phyloP scores from a whole-genome alignment of 176 grass and related monocot genomes.

The Olyra latifolia region DNA sequence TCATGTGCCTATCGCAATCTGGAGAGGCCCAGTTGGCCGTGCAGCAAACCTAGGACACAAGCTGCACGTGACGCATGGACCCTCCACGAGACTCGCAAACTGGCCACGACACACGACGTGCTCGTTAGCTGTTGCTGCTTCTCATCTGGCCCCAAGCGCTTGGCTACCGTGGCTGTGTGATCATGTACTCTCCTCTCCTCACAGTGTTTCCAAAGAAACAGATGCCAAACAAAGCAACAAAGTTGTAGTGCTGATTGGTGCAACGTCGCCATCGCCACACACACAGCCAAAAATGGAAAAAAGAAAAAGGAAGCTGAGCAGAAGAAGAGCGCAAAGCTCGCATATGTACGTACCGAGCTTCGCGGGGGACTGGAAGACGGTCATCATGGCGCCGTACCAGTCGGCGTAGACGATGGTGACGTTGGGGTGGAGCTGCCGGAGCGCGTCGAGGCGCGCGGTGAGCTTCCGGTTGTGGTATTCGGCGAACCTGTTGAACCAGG shows the following conservation, averaged over 20 bases:
- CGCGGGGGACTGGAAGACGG: slow-evolving; percentile 43
- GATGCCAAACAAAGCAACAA: neutral
- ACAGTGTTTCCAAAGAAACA: slow-evolving; percentile 17
- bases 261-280: slow-evolving; percentile 14
- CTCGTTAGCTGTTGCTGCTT: neutral
- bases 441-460: slow-evolving; percentile 27
- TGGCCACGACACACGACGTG: neutral
- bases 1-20: neutral
- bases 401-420: slow-evolving; percentile 79
- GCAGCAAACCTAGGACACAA: neutral
- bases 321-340: neutral
- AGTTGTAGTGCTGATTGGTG: neutral
- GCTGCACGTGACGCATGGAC: slow-evolving; percentile 17
- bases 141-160: neutral
- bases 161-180: neutral
- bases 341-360: slow-evolving; percentile 35
- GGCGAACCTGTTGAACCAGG: slow-evolving; percentile 65
- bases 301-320: neutral
- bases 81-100: neutral
- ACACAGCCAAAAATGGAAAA: too few species aligned
- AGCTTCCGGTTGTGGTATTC: slow-evolving; percentile 64
- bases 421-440: slow-evolving; percentile 46
- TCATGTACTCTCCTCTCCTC: neutral
- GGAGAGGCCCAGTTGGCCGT: neutral
- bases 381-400: slow-evolving; percentile 63